Conservation (phyloP, 2,329 filamentous ascomycete species). For the Ceratocystis huliohia region DNA sequence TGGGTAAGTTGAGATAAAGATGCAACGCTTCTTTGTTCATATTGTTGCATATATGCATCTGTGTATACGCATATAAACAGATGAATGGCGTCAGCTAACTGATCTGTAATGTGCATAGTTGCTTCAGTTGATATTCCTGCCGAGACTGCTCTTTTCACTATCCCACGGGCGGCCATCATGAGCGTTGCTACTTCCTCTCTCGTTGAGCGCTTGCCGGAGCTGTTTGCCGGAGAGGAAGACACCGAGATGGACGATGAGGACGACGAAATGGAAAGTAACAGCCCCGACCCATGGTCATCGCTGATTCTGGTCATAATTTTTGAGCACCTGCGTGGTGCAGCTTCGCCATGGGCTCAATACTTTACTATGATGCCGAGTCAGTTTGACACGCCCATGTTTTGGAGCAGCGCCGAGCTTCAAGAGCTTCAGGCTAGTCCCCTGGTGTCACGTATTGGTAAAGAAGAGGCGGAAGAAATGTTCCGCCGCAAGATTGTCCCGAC, state of each 20-base stretch:
- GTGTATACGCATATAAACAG: background rate
- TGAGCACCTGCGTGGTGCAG: slow-evolving; percentile 47
- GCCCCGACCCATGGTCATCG: slow-evolving; percentile 42
- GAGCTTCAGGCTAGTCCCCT: slow-evolving; percentile 67
- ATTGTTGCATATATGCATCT: background rate
- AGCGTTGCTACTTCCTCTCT: slow-evolving; percentile 60
- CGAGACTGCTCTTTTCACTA: slow-evolving; percentile 67
- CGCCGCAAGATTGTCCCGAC: slow-evolving; percentile 39
- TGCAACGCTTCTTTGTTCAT: background rate
- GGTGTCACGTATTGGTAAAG: slow-evolving; percentile 61
- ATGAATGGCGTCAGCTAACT: background rate
- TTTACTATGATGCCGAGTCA: slow-evolving; percentile 56
- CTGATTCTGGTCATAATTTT: slow-evolving; percentile 70
- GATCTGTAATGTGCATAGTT: slow-evolving; percentile 36
- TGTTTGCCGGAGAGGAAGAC: slow-evolving; percentile 35
- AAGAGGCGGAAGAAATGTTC: slow-evolving; percentile 59
- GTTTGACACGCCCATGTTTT: slow-evolving; percentile 88
- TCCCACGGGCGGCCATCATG: slow-evolving; percentile 60
- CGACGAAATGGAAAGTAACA: slow-evolving; percentile 27
- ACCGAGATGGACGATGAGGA: slow-evolving; percentile 27
- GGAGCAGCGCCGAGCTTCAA: slow-evolving; percentile 55
- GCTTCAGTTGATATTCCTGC: slow-evolving; percentile 55
- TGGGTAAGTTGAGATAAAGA: slow-evolving; percentile 31
- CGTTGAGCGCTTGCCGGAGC: slow-evolving; percentile 40
- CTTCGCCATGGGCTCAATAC: slow-evolving; percentile 65